Percentiles rank a stretch among this genome's conserved stretches.
Evolutionary conservation across 140 eudicot genomes (phyloP).

Genomic region (Stevia rebaudiana): DNA sequence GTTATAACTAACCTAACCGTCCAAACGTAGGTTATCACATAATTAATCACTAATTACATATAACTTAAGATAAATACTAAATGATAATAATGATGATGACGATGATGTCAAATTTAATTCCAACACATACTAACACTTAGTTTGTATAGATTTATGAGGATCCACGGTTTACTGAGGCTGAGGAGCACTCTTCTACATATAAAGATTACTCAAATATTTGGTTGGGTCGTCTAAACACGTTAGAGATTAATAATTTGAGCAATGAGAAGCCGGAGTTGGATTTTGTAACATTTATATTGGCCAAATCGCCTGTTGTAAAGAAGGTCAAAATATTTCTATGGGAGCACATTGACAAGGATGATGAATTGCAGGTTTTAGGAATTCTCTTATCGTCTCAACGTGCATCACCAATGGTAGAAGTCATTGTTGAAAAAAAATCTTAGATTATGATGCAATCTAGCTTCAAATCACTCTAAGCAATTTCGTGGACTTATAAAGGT

Average conservation of each 20-base stretch:
- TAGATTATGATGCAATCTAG: no score
- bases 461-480: no score
- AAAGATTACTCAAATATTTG: neutral
- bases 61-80: no score
- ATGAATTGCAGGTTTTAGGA: neutral
- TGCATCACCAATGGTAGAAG: neutral
- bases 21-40: no score
- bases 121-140: no score
- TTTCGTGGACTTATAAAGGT: no score
- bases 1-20: no score
- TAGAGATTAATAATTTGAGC: neutral
- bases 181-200: neutral
- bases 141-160: neutral
- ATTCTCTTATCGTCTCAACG: neutral
- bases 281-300: neutral
- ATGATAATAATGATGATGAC: no score
- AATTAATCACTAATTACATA: no score
- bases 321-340: neutral
- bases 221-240: neutral
- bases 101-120: no score
- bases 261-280: neutral
- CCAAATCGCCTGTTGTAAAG: neutral
- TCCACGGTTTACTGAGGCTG: neutral
- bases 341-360: neutral
- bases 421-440: no score